Percentiles rank a stretch among this genome's conserved stretches.
phyloP scores from a whole-genome alignment of 495 filamentous ascomycete species.

The Corynascus novoguineensis region DNA sequence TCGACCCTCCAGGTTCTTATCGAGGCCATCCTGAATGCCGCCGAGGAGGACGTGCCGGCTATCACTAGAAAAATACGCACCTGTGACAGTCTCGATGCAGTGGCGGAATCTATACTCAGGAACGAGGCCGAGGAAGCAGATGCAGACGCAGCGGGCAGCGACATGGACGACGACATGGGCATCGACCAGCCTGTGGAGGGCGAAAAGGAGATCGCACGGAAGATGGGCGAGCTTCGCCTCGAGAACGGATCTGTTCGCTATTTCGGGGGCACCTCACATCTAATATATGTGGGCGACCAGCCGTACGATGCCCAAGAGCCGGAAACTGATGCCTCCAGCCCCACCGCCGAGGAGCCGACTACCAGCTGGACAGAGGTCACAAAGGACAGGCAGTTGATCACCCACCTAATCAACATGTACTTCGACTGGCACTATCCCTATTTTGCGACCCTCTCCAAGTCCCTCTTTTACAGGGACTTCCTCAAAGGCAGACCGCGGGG shows the following conservation, averaged over 20 bases:
- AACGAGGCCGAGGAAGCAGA: slow-evolving; percentile 41
- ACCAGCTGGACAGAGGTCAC: slow-evolving; percentile 87
- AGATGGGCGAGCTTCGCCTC: slow-evolving; percentile 83
- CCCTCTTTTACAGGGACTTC: slow-evolving; percentile 85
- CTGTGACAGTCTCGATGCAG: slow-evolving; percentile 84
- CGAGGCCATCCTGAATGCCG: slow-evolving; percentile 85
- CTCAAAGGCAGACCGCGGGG: slow-evolving; percentile 50
- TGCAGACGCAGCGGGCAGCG: slow-evolving; percentile 8
- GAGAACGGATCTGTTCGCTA: slow-evolving; percentile 89
- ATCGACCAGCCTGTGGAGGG: slow-evolving; percentile 54
- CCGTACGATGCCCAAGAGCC: slow-evolving; percentile 45
- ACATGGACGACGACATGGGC: slow-evolving; percentile 33
- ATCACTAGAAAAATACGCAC: slow-evolving; percentile 82
- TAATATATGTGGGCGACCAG: slow-evolving; percentile 69
- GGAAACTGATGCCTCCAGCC: slow-evolving; percentile 45
- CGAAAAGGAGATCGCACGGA: slow-evolving; percentile 81
- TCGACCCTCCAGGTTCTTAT: slow-evolving; percentile 87
- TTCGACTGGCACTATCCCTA: slow-evolving; percentile 98
- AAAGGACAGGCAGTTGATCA: slow-evolving; percentile 67
- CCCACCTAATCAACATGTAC: slow-evolving; percentile 93
- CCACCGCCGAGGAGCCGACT: slow-evolving; percentile 55
- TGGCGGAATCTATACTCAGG: slow-evolving; percentile 70
- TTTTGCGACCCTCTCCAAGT: slow-evolving; percentile 89
- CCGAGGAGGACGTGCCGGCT: slow-evolving; percentile 73
- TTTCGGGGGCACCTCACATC: slow-evolving; percentile 89